Evolutionary conservation across 441 rosid species (phyloP), one percentile per base, ranked within the genome.

Genomic region (Mallotus repandus): DNA sequence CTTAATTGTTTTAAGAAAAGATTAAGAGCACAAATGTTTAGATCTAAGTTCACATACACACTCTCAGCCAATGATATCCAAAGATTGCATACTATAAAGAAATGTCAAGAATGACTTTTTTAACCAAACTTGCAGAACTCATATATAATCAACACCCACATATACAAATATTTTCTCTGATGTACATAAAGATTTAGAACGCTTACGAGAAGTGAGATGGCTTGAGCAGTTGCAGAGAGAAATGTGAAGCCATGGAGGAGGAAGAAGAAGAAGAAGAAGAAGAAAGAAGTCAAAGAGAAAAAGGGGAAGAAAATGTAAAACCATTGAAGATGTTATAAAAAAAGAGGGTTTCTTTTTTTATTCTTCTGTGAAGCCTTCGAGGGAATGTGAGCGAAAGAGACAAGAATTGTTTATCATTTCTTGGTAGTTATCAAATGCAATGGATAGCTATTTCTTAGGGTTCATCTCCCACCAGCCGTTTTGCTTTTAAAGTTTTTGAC

Each of bases 201-300:
- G 49, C 85, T 85, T 85, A 88, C 92, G 77, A 25, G 77, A 72
- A 49, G 68, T 41, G 50, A 67, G 74, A 67, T 62, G 76, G 74
- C 49, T 59, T 68, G 71, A 77, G 79, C 5, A 72, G 81, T 9
- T 72, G 87, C 71, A 77, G 79, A 58, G 76, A 78, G 68, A 77
- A 71, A 41, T 58, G 79, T 54, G 83, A 83, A 78, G 89, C 88
- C 94, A 89, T 89, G 65, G 79, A 76, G 50, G 77, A 52, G 63
- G 69, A 49, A 62, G 61, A 54, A 32, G 38, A 32, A 32, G 38
- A 35, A 35, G 41, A 25, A 25, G 52, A 45, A 7, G 56, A 66
- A 58, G 59, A 63, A 43, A 50, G 49, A 3, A 57, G 54, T 38
- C 35, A 41, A 18, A 59, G 32, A 66, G 48, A 22, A 35, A 19